phyloP scores from a whole-genome alignment of 2,329 filamentous ascomycete species.

The Epichloe bromicola region DNA sequence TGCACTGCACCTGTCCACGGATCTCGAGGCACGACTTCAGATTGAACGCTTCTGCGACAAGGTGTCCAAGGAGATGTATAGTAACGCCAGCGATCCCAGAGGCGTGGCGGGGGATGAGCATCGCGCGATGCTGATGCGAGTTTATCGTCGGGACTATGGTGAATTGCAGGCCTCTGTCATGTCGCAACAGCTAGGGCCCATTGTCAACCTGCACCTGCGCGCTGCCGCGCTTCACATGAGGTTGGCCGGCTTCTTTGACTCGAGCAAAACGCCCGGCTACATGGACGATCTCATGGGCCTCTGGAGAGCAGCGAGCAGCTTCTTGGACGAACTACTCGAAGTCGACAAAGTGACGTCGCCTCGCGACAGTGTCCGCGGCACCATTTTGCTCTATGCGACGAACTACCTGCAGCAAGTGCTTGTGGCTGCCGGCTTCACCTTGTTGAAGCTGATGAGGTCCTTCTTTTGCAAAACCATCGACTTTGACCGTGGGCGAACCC shows the following conservation, averaged over 20 bases:
- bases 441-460: conserved; percentile 67
- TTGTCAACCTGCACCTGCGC: conserved; percentile 53
- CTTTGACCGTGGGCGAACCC: conserved; percentile 49
- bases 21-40: conserved; percentile 54
- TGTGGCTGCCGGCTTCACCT: conserved; percentile 63
- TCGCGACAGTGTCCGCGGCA: conserved; percentile 32
- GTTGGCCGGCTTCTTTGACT: conserved; percentile 70
- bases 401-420: conserved; percentile 80
- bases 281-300: conserved; percentile 63
- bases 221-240: conserved; percentile 65
- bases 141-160: conserved; percentile 51
- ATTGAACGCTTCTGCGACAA: conserved; percentile 68
- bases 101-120: conserved; percentile 56
- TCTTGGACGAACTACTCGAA: conserved; percentile 52
- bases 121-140: conserved; percentile 51
- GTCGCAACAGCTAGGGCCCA: conserved; percentile 43
- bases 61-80: conserved; percentile 67
- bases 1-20: conserved; percentile 43
- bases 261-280: conserved; percentile 57
- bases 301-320: conserved; percentile 57
- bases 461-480: conserved; percentile 64
- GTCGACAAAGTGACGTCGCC: conserved; percentile 35
- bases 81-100: conserved; percentile 59
- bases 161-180: conserved; percentile 50
- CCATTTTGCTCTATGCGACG: conserved; percentile 51